These are phyloP conservation scores for Babesia sp. DNA, from an alignment of 169 alveolate genomes.

Conservation along the genomic window DNA sequence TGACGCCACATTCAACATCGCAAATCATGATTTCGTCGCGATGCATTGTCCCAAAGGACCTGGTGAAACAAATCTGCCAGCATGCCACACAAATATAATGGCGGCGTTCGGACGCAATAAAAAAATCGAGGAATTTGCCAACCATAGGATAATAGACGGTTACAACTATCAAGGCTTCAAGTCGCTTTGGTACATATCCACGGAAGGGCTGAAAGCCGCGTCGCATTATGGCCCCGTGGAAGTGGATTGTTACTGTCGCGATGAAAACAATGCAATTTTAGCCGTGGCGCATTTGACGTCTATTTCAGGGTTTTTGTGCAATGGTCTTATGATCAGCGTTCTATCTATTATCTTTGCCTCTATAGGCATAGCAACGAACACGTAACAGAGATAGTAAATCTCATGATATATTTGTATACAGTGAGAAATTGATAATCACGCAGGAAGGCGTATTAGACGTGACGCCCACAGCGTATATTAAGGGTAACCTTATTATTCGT, in stretches of 20 bases:
- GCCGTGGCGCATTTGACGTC: background rate
- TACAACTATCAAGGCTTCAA: background rate
- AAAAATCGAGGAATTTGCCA: background rate
- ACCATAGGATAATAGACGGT: background rate
- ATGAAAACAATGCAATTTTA: background rate
- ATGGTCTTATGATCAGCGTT: background rate
- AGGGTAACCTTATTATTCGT: too few relatives aligned
- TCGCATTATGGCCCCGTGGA: background rate
- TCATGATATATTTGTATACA: too few relatives aligned
- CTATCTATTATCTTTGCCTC: background rate
- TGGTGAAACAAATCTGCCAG: constrained; percentile 3
- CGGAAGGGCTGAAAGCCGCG: background rate
- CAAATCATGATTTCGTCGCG: constrained; percentile 11
- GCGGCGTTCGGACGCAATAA: background rate
- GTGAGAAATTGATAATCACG: too few relatives aligned
- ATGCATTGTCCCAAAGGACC: constrained; percentile 39
- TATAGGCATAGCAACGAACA: too few relatives aligned
- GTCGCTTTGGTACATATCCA: constrained; percentile 16
- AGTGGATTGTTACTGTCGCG: constrained; percentile 5
- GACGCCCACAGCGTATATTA: too few relatives aligned
- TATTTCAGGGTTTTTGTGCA: background rate
- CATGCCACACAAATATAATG: background rate
- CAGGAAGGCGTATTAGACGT: too few relatives aligned
- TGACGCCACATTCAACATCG: constrained; percentile 23
- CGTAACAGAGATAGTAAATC: too few relatives aligned